Conservation (phyloP, 306 rosid species). For the Gillenia trifoliata region DNA sequence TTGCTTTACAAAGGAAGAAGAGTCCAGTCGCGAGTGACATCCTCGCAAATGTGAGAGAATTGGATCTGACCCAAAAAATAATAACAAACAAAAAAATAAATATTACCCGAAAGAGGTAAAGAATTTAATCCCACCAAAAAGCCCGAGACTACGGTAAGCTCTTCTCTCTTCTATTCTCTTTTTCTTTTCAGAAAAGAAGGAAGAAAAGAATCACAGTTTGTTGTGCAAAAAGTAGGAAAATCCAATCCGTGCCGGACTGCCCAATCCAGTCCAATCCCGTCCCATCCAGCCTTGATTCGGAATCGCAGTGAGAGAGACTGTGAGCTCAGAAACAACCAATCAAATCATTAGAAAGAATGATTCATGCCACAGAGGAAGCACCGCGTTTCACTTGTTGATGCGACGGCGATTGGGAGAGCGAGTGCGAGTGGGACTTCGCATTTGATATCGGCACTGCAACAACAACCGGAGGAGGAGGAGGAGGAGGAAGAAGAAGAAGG, state of each 20-base stretch:
- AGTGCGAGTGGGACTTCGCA: background rate
- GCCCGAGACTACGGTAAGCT: background rate
- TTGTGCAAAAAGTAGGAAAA: background rate
- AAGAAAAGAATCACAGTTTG: background rate
- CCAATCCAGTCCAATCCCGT: background rate
- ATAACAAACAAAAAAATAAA: too few relatives aligned
- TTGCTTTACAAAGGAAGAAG: background rate
- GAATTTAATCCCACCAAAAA: background rate
- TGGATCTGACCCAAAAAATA: background rate
- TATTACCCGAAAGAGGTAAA: background rate
- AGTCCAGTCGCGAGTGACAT: background rate
- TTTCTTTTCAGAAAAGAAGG: background rate
- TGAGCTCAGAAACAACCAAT: background rate
- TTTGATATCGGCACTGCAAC: background rate
- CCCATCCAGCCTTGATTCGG: background rate
- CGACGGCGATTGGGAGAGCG: background rate
- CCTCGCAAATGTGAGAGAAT: background rate
- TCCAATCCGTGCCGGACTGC: background rate
- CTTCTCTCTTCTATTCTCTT: background rate
- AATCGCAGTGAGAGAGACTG: background rate
- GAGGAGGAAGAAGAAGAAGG: background rate
- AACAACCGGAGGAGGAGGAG: too few relatives aligned
- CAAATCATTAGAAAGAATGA: background rate
- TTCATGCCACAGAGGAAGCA: background rate
- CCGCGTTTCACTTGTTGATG: background rate